Conservation (phyloP, 2,329 filamentous ascomycete species). For the Cadophora gregata region DNA sequence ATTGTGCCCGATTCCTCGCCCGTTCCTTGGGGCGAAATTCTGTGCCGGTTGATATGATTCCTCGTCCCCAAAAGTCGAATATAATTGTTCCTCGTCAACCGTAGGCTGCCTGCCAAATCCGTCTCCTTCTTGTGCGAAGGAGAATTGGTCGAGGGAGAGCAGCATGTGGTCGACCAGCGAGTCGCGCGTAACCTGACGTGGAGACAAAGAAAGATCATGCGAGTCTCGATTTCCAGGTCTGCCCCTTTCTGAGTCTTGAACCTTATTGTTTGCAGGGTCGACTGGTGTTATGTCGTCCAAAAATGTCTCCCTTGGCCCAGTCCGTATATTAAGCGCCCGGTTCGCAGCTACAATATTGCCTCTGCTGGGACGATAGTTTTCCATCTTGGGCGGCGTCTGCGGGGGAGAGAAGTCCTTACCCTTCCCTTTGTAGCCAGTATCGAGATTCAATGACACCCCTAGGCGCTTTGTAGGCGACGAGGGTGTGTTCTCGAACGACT, state of each 20-base stretch:
- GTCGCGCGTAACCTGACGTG: constrained; percentile 79
- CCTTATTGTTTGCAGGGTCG: constrained; percentile 36
- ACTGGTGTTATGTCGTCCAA: constrained; percentile 46
- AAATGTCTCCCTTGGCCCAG: constrained; percentile 41
- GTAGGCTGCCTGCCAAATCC: constrained; percentile 39
- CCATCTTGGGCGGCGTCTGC: constrained; percentile 39
- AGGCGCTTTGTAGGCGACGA: constrained; percentile 39
- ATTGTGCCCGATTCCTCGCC: constrained; percentile 46
- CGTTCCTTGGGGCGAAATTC: constrained; percentile 37
- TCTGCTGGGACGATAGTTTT: constrained; percentile 31
- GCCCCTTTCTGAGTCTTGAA: constrained; percentile 34
- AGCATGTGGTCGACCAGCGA: constrained; percentile 97
- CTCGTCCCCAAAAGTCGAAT: constrained; percentile 41
- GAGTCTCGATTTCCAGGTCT: constrained; percentile 38
- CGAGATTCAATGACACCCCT: constrained; percentile 40
- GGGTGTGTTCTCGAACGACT: constrained; percentile 38
- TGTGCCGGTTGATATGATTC: constrained; percentile 38
- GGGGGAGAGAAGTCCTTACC: constrained; percentile 38
- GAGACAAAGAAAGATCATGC: constrained; percentile 84
- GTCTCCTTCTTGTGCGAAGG: constrained; percentile 52
- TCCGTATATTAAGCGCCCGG: constrained; percentile 40
- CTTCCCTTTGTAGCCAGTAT: constrained; percentile 41
- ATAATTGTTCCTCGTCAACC: constrained; percentile 40
- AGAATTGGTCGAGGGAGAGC: constrained; percentile 86
- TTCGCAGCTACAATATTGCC: constrained; percentile 37